Evolutionary conservation across 371 early-diverging fungal genomes (phyloP).

Genomic region (Rhizopus sp.): DNA sequence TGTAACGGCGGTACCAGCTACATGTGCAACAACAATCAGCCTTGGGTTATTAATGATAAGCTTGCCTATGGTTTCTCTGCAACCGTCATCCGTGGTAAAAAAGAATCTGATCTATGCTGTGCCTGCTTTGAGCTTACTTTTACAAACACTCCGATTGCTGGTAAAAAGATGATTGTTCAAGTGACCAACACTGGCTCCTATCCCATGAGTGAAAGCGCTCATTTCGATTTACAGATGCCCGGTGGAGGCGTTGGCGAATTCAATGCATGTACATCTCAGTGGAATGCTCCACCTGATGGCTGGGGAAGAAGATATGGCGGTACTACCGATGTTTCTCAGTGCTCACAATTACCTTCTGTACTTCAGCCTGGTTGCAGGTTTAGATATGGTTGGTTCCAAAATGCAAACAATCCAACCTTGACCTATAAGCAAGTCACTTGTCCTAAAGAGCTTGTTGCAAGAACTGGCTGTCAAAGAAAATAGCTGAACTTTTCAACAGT

Average conservation of each 20-base stretch:
- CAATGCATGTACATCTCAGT: constrained; percentile 45
- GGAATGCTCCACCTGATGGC: constrained; percentile 32
- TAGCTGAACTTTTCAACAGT: constrained; percentile 5
- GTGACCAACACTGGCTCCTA: constrained; percentile 53
- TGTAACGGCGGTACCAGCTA: constrained; percentile 38
- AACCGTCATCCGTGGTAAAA: constrained; percentile 30
- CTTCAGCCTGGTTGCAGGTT: constrained; percentile 49
- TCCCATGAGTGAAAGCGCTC: constrained; percentile 28
- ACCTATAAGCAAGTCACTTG: constrained; percentile 47
- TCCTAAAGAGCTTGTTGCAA: constrained; percentile 32
- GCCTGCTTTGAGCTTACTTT: constrained; percentile 51
- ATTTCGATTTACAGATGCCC: constrained; percentile 53
- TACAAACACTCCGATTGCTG: constrained; percentile 32
- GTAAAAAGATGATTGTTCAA: constrained; percentile 52
- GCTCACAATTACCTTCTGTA: constrained; percentile 32
- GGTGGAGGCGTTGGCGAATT: constrained; percentile 53
- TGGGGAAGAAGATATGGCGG: constrained; percentile 53
- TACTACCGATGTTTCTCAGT: constrained; percentile 27
- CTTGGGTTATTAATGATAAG: constrained; percentile 40
- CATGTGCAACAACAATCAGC: constrained; percentile 46
- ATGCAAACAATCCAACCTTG: constrained; percentile 43
- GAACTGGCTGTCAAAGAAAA: constrained; percentile 39
- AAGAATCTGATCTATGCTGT: constrained; percentile 44
- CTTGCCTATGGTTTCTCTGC: constrained; percentile 54
- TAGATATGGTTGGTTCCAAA: constrained; percentile 47